Evolutionary conservation across 1,139 yeast genomes (phyloP).

Genomic region (Sugiyamaella japonica): DNA sequence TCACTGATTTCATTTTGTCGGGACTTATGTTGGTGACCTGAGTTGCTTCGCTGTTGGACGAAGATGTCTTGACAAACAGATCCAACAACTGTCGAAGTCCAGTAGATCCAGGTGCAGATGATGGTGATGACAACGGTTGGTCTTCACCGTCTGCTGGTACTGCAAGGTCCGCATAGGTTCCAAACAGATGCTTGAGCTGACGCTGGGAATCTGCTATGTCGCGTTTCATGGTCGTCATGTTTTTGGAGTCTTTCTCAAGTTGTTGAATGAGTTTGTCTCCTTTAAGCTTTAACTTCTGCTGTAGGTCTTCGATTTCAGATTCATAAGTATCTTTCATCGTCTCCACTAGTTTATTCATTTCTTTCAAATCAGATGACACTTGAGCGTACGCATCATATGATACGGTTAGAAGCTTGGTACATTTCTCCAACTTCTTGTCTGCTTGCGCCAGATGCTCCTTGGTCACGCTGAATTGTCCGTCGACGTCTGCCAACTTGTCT

Average conservation of each 20-base stretch:
- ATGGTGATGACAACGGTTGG: neutral
- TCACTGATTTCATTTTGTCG: neutral
- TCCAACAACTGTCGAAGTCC: slow-evolving; percentile 8
- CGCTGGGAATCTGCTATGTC: neutral
- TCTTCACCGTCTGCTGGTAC: neutral
- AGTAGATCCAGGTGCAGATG: neutral
- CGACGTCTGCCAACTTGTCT: neutral
- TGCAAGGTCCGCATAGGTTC: neutral
- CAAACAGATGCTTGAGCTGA: neutral
- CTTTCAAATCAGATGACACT: neutral
- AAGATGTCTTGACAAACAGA: neutral
- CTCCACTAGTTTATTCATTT: neutral
- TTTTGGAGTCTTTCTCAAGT: neutral
- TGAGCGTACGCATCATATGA: neutral
- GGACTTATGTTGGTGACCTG: neutral
- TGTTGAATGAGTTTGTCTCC: neutral
- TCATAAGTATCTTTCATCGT: neutral
- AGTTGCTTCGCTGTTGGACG: neutral
- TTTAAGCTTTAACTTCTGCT: neutral
- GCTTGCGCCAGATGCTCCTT: neutral
- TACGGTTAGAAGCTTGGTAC: neutral
- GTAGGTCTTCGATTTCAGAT: neutral
- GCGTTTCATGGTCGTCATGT: neutral
- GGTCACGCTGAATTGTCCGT: neutral
- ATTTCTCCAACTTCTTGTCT: neutral